Percentiles rank a stretch among this genome's conserved stretches.
phyloP scores from a whole-genome alignment of 2,329 filamentous ascomycete species.

The Arachnomyces sp. region DNA sequence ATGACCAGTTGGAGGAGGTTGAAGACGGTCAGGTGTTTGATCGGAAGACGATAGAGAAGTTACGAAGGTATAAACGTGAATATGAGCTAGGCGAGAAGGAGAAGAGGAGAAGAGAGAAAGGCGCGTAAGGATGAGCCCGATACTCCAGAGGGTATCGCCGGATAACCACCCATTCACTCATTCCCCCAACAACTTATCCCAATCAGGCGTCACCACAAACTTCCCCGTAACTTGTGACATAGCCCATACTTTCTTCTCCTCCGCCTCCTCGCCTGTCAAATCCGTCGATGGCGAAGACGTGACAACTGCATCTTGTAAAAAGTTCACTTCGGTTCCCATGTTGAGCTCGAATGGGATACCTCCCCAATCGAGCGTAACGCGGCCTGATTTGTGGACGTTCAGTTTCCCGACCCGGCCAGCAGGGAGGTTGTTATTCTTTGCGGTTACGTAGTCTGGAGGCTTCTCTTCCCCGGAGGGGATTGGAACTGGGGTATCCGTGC shows the following conservation, averaged over 20 bases:
- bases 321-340: conserved; percentile 48
- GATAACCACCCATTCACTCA: conserved; percentile 5
- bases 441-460: conserved; percentile 29
- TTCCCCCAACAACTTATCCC: conserved; percentile 41
- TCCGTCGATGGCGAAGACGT: conserved; percentile 22
- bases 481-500: conserved; percentile 3
- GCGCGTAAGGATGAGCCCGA: conserved; percentile 21
- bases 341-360: conserved; percentile 51
- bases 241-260: conserved; percentile 40
- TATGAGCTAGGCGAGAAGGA: no score
- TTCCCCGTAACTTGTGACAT: conserved; percentile 58
- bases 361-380: conserved; percentile 55
- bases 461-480: conserved; percentile 10
- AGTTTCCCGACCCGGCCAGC: conserved; percentile 53
- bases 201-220: conserved; percentile 56
- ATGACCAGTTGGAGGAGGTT: not conserved
- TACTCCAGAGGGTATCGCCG: no score
- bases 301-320: conserved; percentile 52
- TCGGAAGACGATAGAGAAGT: no score
- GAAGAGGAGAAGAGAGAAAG: no score
- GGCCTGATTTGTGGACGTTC: conserved; percentile 53
- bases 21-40: no score
- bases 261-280: conserved; percentile 20
- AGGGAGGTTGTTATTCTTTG: conserved; percentile 35
- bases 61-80: no score